Evolutionary conservation across 2,329 filamentous ascomycete species (phyloP).

Genomic region (Phialocephala subalpina): DNA sequence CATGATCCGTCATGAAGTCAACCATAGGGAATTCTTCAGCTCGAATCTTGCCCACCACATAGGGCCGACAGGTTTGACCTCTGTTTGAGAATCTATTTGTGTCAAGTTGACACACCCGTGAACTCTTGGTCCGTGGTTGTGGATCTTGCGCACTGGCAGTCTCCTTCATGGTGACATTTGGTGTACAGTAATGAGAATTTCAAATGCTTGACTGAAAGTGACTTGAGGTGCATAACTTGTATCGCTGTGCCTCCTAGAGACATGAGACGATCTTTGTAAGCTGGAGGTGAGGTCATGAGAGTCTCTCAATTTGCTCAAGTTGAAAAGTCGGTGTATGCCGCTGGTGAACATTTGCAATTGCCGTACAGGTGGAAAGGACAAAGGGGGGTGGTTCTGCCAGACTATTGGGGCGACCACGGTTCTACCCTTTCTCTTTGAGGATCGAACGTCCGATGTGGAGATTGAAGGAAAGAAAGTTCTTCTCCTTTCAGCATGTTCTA

Average conservation of each 20-base stretch:
- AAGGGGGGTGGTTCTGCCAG: conserved; percentile 2
- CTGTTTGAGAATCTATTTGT: conserved; percentile 31
- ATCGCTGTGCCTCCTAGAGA: conserved; percentile 14
- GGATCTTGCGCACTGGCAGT: background rate
- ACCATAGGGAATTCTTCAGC: background rate
- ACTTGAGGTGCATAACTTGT: conserved; percentile 9
- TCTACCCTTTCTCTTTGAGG: background rate
- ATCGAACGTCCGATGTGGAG: background rate
- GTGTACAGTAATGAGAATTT: background rate
- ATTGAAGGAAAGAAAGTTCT: background rate
- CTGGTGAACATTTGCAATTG: background rate
- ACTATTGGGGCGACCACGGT: background rate
- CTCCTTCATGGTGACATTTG: background rate
- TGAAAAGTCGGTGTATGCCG: conserved; percentile 27
- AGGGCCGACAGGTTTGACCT: conserved; percentile 26
- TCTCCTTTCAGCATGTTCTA: background rate
- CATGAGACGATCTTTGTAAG: conserved; percentile 14
- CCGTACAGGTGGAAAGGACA: conserved; percentile 10
- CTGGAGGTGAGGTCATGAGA: conserved; percentile 4
- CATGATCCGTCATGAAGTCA: conserved; percentile 7
- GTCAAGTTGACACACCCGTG: conserved; percentile 17
- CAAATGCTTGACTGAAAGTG: background rate
- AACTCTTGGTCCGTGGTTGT: conserved; percentile 35
- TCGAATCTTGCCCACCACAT: background rate
- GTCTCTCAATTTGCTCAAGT: background rate